Percentiles rank a stretch among this genome's conserved stretches.
Conservation (phyloP, 2,329 filamentous ascomycete genomes). For the Raffaelea deltoideospora region DNA sequence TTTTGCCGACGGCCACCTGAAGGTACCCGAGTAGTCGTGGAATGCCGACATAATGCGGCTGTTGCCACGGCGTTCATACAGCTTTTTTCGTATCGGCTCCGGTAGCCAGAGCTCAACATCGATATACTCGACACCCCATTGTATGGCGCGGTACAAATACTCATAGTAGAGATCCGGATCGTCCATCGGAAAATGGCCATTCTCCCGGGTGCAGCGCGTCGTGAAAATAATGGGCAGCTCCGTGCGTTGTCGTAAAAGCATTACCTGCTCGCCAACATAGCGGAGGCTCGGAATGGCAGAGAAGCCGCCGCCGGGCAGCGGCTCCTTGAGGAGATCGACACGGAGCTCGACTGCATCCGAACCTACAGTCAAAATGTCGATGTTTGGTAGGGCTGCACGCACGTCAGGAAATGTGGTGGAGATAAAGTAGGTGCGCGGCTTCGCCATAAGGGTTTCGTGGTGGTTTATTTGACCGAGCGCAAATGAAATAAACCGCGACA, state of each 20-base stretch:
- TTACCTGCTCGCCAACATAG: constrained; percentile 76
- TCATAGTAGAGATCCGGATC: constrained; percentile 59
- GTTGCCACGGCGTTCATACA: constrained; percentile 58
- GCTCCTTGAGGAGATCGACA: constrained; percentile 67
- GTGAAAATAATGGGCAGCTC: constrained; percentile 87
- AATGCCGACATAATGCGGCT: constrained; percentile 86
- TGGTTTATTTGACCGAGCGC: constrained; percentile 65
- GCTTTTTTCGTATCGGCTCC: constrained; percentile 51
- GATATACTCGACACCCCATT: constrained; percentile 83
- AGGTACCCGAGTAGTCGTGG: constrained; percentile 72
- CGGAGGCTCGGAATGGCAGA: constrained; percentile 59
- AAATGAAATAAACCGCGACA: constrained; percentile 66
- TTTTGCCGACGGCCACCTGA: constrained; percentile 65
- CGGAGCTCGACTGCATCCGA: constrained; percentile 75
- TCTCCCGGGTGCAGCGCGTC: constrained; percentile 66
- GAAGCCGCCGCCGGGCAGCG: constrained; percentile 44
- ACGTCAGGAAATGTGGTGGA: constrained; percentile 84
- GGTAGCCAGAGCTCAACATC: constrained; percentile 82
- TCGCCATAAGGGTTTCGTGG: constrained; percentile 63
- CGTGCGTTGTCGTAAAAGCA: constrained; percentile 67
- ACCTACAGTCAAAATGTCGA: constrained; percentile 77
- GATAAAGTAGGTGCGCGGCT: constrained; percentile 68
- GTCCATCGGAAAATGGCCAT: constrained; percentile 74
- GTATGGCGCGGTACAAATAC: constrained; percentile 69
- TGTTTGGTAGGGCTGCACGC: constrained; percentile 63